phyloP scores from a whole-genome alignment of 257 asterid species.

The Pogostemon cablin region DNA sequence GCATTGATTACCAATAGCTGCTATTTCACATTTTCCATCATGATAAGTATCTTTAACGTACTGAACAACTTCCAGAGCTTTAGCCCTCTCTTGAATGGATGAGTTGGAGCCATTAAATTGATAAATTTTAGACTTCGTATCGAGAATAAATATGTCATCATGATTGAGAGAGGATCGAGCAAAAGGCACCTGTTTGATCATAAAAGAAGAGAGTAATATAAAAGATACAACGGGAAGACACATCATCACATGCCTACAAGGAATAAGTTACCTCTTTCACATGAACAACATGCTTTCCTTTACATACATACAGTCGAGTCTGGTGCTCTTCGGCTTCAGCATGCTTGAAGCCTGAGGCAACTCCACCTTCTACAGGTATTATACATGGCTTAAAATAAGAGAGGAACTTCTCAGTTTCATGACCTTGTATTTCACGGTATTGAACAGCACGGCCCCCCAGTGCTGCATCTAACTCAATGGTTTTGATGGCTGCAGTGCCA shows the following conservation, averaged over 20 bases:
- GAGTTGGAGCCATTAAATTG: slow-evolving; percentile 98
- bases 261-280: slow-evolving; percentile 83
- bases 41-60: slow-evolving; percentile 92
- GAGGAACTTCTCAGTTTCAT: slow-evolving; percentile 95
- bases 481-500: slow-evolving; percentile 87
- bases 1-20: slow-evolving; percentile 77
- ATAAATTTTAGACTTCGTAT: slow-evolving; percentile 83
- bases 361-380: slow-evolving; percentile 96
- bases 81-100: slow-evolving; percentile 98
- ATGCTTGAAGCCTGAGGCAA: slow-evolving; percentile 90
- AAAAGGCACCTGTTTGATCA: slow-evolving; percentile 73
- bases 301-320: slow-evolving; percentile 78
- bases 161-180: slow-evolving; percentile 97
- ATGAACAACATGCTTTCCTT: slow-evolving; percentile 94
- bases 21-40: slow-evolving; percentile 95
- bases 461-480: slow-evolving; percentile 91
- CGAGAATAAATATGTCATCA: slow-evolving; percentile 94
- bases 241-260: slow-evolving; percentile 22
- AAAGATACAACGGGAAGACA: slow-evolving; percentile 16
- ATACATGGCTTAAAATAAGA: slow-evolving; percentile 98
- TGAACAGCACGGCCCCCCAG: slow-evolving; percentile 99
- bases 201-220: slow-evolving; percentile 29
- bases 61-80: slow-evolving; percentile 98
- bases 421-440: slow-evolving; percentile 97
- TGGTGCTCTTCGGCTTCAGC: slow-evolving; percentile 77